These are phyloP conservation scores for Phialophora tarda DNA, from an alignment of 2,329 filamentous ascomycete genomes.

Conservation along the genomic window DNA sequence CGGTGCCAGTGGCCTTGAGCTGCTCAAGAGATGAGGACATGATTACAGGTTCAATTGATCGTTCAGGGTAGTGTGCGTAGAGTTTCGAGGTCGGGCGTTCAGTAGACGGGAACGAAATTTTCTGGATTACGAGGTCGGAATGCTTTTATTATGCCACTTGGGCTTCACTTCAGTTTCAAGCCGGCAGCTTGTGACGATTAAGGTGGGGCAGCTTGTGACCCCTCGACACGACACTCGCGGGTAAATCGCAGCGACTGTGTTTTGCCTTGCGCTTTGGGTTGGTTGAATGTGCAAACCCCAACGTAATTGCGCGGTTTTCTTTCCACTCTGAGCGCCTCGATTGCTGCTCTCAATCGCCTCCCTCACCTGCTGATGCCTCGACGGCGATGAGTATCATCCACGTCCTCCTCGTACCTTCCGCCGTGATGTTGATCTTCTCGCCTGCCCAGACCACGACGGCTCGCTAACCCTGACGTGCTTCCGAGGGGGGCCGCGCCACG, in stretches of 20 bases:
- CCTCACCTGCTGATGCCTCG: neutral
- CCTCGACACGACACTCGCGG: neutral
- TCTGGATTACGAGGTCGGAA: neutral
- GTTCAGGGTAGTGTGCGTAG: neutral
- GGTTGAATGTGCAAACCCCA: neutral
- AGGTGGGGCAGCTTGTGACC: neutral
- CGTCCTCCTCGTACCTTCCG: neutral
- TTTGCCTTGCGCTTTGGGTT: neutral
- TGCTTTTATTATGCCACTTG: slow-evolving; percentile 2
- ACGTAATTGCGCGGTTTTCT: slow-evolving; percentile 4
- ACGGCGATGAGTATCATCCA: neutral
- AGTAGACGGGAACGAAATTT: neutral
- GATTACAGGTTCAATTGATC: slow-evolving; percentile 31
- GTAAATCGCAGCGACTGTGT: neutral
- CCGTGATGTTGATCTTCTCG: neutral
- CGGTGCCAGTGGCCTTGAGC: slow-evolving; percentile 95
- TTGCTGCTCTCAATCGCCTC: neutral
- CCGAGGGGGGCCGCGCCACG: neutral
- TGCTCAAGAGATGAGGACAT: slow-evolving; percentile 95
- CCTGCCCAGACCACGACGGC: neutral
- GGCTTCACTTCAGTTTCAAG: neutral
- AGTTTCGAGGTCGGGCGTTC: neutral
- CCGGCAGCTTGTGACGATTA: neutral
- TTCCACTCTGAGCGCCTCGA: neutral
- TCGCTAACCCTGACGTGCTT: slow-evolving; percentile 1